Conservation (phyloP, 345 rosid species). For the Corchorus capsularis region DNA sequence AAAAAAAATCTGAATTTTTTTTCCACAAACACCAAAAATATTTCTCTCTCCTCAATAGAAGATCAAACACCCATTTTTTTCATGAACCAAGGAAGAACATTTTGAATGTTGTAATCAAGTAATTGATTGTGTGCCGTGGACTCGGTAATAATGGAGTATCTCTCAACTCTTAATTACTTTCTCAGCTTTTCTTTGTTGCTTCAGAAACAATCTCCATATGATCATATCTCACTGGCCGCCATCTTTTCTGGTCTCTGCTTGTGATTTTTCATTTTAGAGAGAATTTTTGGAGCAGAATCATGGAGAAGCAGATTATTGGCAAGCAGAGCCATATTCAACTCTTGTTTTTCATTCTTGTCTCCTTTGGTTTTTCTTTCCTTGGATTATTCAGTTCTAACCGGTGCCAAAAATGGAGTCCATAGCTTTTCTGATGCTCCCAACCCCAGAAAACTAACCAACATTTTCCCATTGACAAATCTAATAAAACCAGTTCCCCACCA, state of each 20-base stretch:
- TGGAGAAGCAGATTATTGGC: slow-evolving; percentile 30
- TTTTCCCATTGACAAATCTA: slow-evolving; percentile 10
- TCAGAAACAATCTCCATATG: too few species aligned
- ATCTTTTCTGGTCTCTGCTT: not conserved
- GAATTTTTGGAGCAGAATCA: not conserved
- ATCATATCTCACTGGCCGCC: not conserved
- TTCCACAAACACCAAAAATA: too few species aligned
- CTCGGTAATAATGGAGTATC: not conserved
- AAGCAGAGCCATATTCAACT: slow-evolving; percentile 21
- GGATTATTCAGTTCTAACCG: slow-evolving; percentile 48
- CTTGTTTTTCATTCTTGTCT: slow-evolving; percentile 29
- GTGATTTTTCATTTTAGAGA: not conserved
- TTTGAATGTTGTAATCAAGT: too few species aligned
- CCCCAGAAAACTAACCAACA: slow-evolving; percentile 26
- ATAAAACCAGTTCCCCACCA: not conserved
- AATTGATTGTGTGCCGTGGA: too few species aligned
- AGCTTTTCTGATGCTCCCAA: slow-evolving; percentile 20
- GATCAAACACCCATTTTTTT: too few species aligned
- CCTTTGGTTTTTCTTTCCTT: slow-evolving; percentile 30
- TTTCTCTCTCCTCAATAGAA: too few species aligned
- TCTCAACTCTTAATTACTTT: not conserved
- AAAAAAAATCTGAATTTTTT: too few species aligned
- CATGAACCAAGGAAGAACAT: too few species aligned
- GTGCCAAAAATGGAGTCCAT: slow-evolving; percentile 21
- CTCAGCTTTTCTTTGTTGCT: too few species aligned